Base-by-base conservation (phyloP, 352 stramenopile species). In the Albugo laibachii region DNA sequence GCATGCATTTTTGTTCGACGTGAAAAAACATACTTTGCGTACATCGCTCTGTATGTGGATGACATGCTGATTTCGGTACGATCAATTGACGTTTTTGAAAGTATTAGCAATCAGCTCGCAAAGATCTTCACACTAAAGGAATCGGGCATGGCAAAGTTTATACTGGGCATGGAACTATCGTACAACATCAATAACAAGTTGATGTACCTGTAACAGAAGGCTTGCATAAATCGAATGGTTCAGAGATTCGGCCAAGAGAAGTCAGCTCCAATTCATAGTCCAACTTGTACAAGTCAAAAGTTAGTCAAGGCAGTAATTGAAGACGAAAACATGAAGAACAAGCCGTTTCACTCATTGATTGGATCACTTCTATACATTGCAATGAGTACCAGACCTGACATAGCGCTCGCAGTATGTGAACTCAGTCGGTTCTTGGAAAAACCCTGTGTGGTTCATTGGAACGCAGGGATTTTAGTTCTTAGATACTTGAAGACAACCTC, bases 131-230 rank as follows among this genome's bases (percentile, higher is more conserved):
- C 48, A 24, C 61, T 59, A 34, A 59, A 62, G 34, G 50, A 55
- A 8, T 13, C 59, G 8, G 45, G 47, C 2, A 13, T 2, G 4
- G 50, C 21, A 2, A 55, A 50, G 18, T 54, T 58, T 24, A 58
- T 63, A 2, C 13, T 63, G 8, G 59, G 49, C 0, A 56, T 61
- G 52, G 49, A 66, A 14, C 53, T 66, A 5, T 41, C 56, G 5
- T 47, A 55, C 21, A 41, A 58, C 15, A 20, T 35, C 27, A 12
- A 2, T 0, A 45, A 21, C 2, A 39, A n/a, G 13, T 50, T 21
- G 36, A 39, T 54, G 2, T 56, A 55, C 34, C 51, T 65, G 16
- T 58, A 53, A 19, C 50, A 60, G 15, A 57, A 46, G 0, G 37
- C 46, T 13, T 61, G 54, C 34, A 57, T 59, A 34, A 31, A 59